A percentile compares a stretch with the other conserved stretches of the same genome.
Conservation (phyloP, 192 early-diverging fungal species). For the Linnemannia elongata region DNA sequence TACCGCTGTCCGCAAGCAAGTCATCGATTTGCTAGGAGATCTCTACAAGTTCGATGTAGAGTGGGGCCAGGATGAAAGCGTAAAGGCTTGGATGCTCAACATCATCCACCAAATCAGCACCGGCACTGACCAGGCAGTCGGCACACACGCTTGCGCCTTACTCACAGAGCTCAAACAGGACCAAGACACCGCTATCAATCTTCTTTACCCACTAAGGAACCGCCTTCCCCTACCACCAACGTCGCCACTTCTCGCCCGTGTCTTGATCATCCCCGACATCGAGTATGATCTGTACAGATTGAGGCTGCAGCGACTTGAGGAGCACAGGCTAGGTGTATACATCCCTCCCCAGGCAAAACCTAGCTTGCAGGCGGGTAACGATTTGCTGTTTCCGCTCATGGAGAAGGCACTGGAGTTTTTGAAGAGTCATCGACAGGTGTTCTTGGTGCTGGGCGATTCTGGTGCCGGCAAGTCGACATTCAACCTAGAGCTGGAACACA, state of each 20-base stretch:
- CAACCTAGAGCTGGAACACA: neutral
- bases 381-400: neutral
- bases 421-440: slow-evolving; percentile 21
- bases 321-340: neutral
- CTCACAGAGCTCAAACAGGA: neutral
- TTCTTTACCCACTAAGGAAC: neutral
- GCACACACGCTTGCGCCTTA: neutral
- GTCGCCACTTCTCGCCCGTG: neutral
- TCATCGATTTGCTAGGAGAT: neutral
- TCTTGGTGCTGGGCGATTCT: neutral
- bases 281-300: neutral
- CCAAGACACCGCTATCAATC: neutral
- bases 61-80: neutral
- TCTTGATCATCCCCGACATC: neutral
- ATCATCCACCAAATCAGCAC: neutral
- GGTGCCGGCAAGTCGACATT: slow-evolving; percentile 8
- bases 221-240: neutral
- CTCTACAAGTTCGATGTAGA: neutral
- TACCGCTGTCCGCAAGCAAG: neutral
- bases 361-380: neutral
- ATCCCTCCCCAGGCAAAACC: neutral
- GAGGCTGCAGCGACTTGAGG: neutral
- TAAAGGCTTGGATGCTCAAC: neutral
- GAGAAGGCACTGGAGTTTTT: neutral
- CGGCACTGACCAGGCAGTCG: neutral